phyloP scores from a whole-genome alignment of 768 basidiomycete species.

The Boletus vermiculosoides region DNA sequence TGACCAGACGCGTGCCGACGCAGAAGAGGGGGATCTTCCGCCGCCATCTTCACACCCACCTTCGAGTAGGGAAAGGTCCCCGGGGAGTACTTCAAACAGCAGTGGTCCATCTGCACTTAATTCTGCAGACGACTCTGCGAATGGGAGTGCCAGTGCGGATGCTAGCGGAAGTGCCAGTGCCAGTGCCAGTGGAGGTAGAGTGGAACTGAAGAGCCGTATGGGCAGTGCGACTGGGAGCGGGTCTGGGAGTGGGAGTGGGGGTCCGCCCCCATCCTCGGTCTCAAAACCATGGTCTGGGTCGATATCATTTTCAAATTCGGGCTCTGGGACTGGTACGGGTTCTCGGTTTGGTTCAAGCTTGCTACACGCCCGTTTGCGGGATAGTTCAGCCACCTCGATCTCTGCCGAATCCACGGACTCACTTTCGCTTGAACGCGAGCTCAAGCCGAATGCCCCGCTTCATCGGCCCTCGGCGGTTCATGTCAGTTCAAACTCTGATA shows the following conservation, averaged over 20 bases:
- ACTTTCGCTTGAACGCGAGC: conserved; percentile 1
- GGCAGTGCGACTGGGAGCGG: conserved; percentile 16
- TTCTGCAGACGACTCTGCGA: conserved; percentile 26
- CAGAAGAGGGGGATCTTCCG: conserved; percentile 3
- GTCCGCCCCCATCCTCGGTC: conserved; percentile 12
- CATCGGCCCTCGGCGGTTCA: conserved; percentile 8
- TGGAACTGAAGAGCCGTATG: conserved; percentile 8
- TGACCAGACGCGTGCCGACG: conserved; percentile 28
- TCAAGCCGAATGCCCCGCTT: conserved; percentile 3
- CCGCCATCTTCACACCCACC: conserved; percentile 6
- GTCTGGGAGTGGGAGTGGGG: conserved; percentile 7
- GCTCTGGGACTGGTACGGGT: conserved; percentile 22
- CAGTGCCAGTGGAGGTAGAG: conserved; percentile 10
- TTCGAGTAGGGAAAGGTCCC: conserved; percentile 23
- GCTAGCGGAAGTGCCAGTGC: conserved; percentile 13
- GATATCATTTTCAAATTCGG: conserved; percentile 25
- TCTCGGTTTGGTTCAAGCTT: conserved; percentile 27
- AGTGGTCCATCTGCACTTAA: conserved; percentile 25
- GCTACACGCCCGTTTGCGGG: conserved; percentile 23
- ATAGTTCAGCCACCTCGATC: conserved; percentile 33
- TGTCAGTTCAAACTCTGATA: conserved; percentile 15
- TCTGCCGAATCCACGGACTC: conserved; percentile 25
- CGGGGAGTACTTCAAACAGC: conserved; percentile 24
- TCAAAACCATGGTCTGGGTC: conserved; percentile 24
- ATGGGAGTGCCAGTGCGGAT: conserved; percentile 10